Evolutionary conservation across 495 filamentous ascomycete species (phyloP).

Genomic region (Parachaetomium inaequale): DNA sequence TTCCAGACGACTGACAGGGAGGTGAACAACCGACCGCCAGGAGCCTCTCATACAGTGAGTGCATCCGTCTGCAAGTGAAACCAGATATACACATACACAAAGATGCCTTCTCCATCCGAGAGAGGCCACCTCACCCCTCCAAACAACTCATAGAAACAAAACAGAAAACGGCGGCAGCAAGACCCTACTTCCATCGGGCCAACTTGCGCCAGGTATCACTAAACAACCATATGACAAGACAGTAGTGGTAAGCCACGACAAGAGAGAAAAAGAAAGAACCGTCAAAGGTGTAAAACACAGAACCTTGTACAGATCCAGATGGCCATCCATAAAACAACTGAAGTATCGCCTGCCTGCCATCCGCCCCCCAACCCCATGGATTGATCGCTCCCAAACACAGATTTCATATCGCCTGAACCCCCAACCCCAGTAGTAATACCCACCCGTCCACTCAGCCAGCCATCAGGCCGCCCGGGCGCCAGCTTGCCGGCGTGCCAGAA

Average conservation of each 20-base stretch:
- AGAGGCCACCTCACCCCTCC: not conserved
- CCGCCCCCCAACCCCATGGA: not conserved
- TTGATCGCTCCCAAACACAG: not conserved
- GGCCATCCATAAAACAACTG: not conserved
- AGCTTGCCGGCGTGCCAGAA: not conserved
- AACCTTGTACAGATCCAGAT: not conserved
- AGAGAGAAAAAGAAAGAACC: not conserved
- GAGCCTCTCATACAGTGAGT: not conserved
- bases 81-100: not conserved
- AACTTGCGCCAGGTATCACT: conserved; percentile 14
- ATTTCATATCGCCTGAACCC: conserved; percentile 6
- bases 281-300: not conserved
- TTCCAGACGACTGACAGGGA: too few species aligned
- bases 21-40: not conserved
- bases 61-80: not conserved
- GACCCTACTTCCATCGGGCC: not conserved
- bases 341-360: not conserved
- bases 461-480: not conserved
- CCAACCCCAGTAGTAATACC: not conserved
- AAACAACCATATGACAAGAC: not conserved
- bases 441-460: not conserved
- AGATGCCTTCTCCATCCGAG: not conserved
- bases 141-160: not conserved
- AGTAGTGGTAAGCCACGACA: not conserved
- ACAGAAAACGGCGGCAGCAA: not conserved